Evolutionary conservation across 2,329 filamentous ascomycete species (phyloP), one percentile per base, ranked within the genome.

Genomic region (Neopestalotiopsis rosae): DNA sequence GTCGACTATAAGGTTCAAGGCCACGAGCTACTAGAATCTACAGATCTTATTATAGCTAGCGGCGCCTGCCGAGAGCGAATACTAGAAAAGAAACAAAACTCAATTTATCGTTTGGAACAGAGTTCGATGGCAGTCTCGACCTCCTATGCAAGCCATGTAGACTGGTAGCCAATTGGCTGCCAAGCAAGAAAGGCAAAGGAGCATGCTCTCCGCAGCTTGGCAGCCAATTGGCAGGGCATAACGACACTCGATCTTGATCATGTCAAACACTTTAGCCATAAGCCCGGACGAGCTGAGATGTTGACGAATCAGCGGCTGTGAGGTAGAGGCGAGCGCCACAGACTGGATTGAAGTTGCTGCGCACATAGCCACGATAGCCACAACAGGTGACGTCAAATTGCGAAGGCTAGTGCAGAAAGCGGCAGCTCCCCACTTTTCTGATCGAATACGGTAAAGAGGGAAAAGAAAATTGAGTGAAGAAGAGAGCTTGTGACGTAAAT

Each of bases 401-500:
- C 2, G 30, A 38, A 38, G 34, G 10, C 34, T 38, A 38, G 34
- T 7, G 34, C 34, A 38, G 34, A 20, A 14, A 20, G 28, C 12
- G 62, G 34, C 6, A 30, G 12, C 28, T 56, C 63, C 12, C 59
- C 59, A 62, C 59, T 62, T 58, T 56, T 32, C 2, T 56, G 20
- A 24, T 17, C n/a, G 17, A 52, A 52, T 52, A 20, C 45, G 20
- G 45, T 52, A 52, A 38, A 52, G 45, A 52, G 10, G 5, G 13
- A 49, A 49, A 49, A 20, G n/a, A 52, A 24, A n/a, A 52, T 7
- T 9, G 20, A 52, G n/a, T n/a, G n/a, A 6, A 20, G 20, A 20
- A 52, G 42, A 17, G 45, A 52, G 28, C 63, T 34, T 56, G 63
- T 66, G 63, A 66, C 63, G 63, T 66, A 66, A 49, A 57, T 66